Base-by-base conservation (phyloP, 768 basidiomycete genomes). In the Termitomyces sp. region DNA sequence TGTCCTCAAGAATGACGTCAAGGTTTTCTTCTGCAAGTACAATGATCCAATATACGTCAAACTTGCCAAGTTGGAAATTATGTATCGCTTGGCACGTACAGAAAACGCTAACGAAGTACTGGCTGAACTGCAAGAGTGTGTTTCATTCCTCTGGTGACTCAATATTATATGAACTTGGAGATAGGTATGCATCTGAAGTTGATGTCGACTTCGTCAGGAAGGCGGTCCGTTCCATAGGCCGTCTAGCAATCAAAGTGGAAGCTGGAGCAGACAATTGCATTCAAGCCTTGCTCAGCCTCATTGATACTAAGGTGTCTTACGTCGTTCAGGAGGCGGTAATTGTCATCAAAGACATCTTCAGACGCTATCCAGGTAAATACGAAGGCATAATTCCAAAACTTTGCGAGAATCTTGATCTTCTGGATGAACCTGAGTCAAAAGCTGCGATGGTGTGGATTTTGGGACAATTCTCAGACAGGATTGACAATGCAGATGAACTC, bases 21-120 rank as follows among this genome's bases (percentile, higher is more conserved):
- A 94, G 68, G 96, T 98, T 14, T 98, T 99, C 77, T 99, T 99
- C 77, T 98, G 95, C 90, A 98, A 99, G 75, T 99, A 98, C 74
- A 98, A 98, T 72, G 97, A 98, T 69, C 97, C 97, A 2, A 97
- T 98, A 66, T 99, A 98, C 72, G 94, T 98, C 72, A 98, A 99
- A 73, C 82, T 99, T 36, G 96, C 96, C 54, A 98, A 99, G 69
- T 80, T 99, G 56, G 97, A 98, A 74, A 98, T 98, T 70, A 98
- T 99, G 92, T 98, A 98, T 74, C 88, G 97, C 10, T 81, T 99
- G 20, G 94, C 96, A 9, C 86, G 93, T n/a, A 88, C 94, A 61
- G 94, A 95, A 71, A 99, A 98, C 72, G 91, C 92, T 20, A 83
- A 82, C 63, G 94, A 98, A 70, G 95, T 99, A 1, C 78, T 99